Base-by-base conservation (phyloP, 2,329 filamentous ascomycete genomes). In the Colletotrichum zoysiae region DNA sequence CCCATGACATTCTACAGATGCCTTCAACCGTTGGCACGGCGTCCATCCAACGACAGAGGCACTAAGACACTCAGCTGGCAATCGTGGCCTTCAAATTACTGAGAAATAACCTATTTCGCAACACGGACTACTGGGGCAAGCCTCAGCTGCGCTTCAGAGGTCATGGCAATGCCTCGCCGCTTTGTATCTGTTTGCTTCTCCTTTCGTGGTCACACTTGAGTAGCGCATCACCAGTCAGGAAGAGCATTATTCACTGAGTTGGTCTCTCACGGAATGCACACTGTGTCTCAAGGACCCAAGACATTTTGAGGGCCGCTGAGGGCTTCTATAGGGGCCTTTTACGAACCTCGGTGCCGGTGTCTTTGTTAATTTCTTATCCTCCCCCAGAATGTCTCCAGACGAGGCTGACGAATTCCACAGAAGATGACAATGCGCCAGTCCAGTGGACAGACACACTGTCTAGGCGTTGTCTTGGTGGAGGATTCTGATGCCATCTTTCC, bases 361-460 rank as follows among this genome's bases (percentile, higher is more conserved):
- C 35, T 48, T 33, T 60, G 48, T 44, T 23, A 11, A 35, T 38
- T 46, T 46, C 8, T 46, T 5, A 20, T n/a, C 2, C 9, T 8
- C 44, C 40, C 18, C 59, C 9, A 42, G 14, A 5, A 16, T 46
- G 62, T 38, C 30, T 48, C 30, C 20, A 56, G 23, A 12, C 35
- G 53, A 30, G 53, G 62, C 67, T 70, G 62, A 70, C 55, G 46
- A 70, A 66, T 53, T 66, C 65, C 35, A 30, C 30, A 70, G 62
- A 38, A 59, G 35, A 59, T 65, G 20, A 64, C 33, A 16, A 23
- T 20, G 35, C 53, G 40, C 35, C 12, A 35, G 30, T 48, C 58
- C 30, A 61, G 33, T 33, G 33, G 35, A 30, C 59, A 61, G 46
- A n/a, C 42, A 55, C 23, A 35, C 18, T 65, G 46, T 6, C 18